A percentile compares a stretch with the other conserved stretches of the same genome.
Evolutionary conservation across 495 filamentous ascomycete genomes (phyloP).

Genomic region (Neurospora intermedia): DNA sequence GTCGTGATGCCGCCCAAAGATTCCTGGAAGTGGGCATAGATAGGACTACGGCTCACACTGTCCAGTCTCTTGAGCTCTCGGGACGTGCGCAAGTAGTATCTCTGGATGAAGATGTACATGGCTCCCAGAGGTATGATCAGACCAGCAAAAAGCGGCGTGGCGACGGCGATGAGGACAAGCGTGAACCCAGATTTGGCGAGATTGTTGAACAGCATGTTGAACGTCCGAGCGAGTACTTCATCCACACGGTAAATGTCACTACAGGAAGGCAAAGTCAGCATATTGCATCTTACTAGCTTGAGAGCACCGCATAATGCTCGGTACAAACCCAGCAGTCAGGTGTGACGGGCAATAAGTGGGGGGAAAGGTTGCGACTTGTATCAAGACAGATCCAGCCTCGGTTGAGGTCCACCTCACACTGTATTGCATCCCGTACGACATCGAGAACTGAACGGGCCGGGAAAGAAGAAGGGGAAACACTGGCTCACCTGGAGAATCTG

Average conservation of each 20-base stretch:
- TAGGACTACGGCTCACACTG: constrained; percentile 87
- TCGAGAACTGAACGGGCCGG: background rate
- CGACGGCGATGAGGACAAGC: constrained; percentile 68
- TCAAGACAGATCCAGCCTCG: constrained; percentile 2
- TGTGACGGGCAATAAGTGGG: background rate
- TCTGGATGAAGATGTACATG: constrained; percentile 87
- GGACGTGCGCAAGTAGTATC: constrained; percentile 94
- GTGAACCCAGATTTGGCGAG: constrained; percentile 76
- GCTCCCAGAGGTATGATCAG: constrained; percentile 71
- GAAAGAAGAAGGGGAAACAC: background rate
- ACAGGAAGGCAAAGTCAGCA: constrained; percentile 19
- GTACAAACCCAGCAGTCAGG: background rate
- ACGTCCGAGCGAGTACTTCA: constrained; percentile 84
- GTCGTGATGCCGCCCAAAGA: constrained; percentile 89
- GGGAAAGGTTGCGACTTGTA: background rate
- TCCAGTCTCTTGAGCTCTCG: constrained; percentile 94
- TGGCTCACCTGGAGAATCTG: constrained; percentile 74
- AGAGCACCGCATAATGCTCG: constrained; percentile 6
- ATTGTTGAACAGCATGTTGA: constrained; percentile 93
- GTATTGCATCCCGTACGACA: constrained; percentile 10
- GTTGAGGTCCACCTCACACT: constrained; percentile 6
- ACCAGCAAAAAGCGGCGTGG: constrained; percentile 71
- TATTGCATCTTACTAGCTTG: background rate
- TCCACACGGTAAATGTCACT: constrained; percentile 95
- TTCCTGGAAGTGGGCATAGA: constrained; percentile 98